Conservation (phyloP, 2,329 filamentous ascomycete genomes). For the Epichloe typhina region DNA sequence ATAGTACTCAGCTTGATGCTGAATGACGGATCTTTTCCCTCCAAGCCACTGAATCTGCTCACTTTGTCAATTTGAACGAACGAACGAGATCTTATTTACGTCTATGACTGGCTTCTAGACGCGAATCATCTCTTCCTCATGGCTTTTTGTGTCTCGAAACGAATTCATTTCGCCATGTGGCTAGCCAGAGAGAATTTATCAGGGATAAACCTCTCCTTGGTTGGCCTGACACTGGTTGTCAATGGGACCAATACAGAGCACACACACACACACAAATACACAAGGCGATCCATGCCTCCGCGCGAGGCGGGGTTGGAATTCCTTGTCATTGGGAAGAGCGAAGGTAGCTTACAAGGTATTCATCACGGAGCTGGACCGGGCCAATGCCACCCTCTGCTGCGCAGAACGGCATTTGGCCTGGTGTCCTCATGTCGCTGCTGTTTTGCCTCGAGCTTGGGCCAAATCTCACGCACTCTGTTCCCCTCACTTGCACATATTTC, state of each 20-base stretch:
- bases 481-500: no score
- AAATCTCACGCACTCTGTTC: not conserved
- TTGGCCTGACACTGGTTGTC: constrained; percentile 32
- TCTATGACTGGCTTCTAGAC: constrained; percentile 17
- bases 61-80: constrained; percentile 1
- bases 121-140: constrained; percentile 8
- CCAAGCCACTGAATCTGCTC: constrained; percentile 15
- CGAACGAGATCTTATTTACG: not conserved
- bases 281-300: constrained; percentile 1
- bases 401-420: constrained; percentile 10
- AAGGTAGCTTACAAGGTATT: constrained; percentile 14
- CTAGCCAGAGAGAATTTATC: constrained; percentile 20
- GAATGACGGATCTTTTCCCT: constrained; percentile 15
- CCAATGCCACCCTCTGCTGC: constrained; percentile 16
- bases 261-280: constrained; percentile 3
- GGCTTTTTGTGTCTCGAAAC: constrained; percentile 12
- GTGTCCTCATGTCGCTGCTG: constrained; percentile 4
- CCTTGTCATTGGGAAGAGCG: constrained; percentile 13
- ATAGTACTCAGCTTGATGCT: constrained; percentile 20
- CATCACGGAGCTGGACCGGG: constrained; percentile 17
- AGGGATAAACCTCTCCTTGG: constrained; percentile 20
- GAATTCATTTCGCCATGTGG: constrained; percentile 20
- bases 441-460: constrained; percentile 2
- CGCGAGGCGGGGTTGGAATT: not conserved
- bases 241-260: constrained; percentile 18